Percentiles rank a stretch among this genome's conserved stretches.
These are phyloP conservation scores for Trichosporon coremiiforme DNA, from an alignment of 1,284 basidiomycete species.

Conservation along the genomic window DNA sequence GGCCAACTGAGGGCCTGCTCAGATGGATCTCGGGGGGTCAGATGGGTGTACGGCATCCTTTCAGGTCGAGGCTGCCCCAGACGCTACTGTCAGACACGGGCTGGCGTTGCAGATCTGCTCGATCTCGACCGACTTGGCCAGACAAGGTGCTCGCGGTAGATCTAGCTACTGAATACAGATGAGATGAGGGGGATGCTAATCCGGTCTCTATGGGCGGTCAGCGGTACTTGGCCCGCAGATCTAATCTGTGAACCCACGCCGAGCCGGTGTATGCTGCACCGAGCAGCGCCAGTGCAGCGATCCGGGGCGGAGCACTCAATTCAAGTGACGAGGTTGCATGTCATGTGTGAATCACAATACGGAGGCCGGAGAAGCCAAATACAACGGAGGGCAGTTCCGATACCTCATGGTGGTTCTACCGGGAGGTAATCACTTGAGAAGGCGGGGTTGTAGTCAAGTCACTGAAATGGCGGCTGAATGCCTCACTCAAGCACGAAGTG, in stretches of 20 bases:
- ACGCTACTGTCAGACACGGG: not conserved
- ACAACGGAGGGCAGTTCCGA: not conserved
- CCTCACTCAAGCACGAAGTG: too few relatives aligned
- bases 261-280: not conserved
- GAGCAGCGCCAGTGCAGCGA: not conserved
- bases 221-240: not conserved
- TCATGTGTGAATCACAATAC: not conserved
- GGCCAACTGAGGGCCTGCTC: not conserved
- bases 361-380: not conserved
- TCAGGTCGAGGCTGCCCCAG: not conserved
- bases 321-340: not conserved
- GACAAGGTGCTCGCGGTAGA: not conserved
- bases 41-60: not conserved
- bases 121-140: not conserved
- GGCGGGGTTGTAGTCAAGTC: not conserved
- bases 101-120: slow-evolving; percentile 1
- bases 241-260: not conserved
- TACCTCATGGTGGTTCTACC: not conserved
- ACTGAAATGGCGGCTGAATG: not conserved
- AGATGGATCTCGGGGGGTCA: not conserved
- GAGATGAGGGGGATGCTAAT: not conserved
- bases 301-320: not conserved
- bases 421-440: too few relatives aligned
- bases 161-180: not conserved
- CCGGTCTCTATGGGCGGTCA: not conserved